phyloP scores from a whole-genome alignment of 768 basidiomycete genomes.

The Mycena olivaceomarginata region DNA sequence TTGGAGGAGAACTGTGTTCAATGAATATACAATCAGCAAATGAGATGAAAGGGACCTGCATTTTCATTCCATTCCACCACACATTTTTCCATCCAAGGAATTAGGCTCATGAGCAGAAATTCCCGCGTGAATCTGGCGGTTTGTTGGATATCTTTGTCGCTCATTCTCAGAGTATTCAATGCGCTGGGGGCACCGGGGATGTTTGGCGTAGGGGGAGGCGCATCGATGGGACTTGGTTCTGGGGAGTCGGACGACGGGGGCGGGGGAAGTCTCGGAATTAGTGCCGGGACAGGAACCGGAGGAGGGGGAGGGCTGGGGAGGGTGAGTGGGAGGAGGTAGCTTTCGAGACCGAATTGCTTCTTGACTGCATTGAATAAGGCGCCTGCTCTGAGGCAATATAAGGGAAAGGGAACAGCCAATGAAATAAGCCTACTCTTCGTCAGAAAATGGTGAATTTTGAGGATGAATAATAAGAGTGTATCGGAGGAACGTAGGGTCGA shows the following conservation, averaged over 20 bases:
- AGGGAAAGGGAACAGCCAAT: constrained; percentile 14
- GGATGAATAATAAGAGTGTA: constrained; percentile 90
- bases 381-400: constrained; percentile 69
- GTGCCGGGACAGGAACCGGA: constrained; percentile 80
- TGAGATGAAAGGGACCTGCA: constrained; percentile 58
- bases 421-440: constrained; percentile 81
- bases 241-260: constrained; percentile 61
- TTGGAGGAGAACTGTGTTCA: constrained; percentile 79
- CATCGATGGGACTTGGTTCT: constrained; percentile 45
- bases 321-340: constrained; percentile 79
- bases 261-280: constrained; percentile 81
- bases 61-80: constrained; percentile 96
- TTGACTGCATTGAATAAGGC: constrained; percentile 92
- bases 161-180: constrained; percentile 71
- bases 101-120: constrained; percentile 90
- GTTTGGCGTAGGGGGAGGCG: constrained; percentile 49
- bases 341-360: constrained; percentile 89
- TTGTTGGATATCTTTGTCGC: constrained; percentile 84
- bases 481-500: constrained; percentile 81
- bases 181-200: constrained; percentile 36
- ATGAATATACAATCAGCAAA: constrained; percentile 19
- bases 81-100: constrained; percentile 98
- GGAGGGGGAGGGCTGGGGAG: constrained; percentile 79
- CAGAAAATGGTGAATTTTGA: constrained; percentile 77
- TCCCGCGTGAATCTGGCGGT: constrained; percentile 89